Evolutionary conservation across 2,329 filamentous ascomycete species (phyloP).

Genomic region (Raffaelea deltoideospora): DNA sequence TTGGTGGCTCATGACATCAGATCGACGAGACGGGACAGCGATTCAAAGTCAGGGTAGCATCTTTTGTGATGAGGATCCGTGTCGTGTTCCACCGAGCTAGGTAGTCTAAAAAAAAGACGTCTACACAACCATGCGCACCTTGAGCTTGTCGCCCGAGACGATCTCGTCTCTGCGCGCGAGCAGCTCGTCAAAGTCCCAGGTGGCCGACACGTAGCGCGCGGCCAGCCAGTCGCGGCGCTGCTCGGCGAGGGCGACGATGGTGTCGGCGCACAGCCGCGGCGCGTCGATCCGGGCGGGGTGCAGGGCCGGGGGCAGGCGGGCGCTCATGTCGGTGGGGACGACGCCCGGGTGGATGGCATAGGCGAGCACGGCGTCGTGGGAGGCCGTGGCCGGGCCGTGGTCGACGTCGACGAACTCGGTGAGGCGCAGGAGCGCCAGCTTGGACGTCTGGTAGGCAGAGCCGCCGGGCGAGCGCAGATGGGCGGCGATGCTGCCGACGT

Average conservation of each 20-base stretch:
- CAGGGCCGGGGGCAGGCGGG: neutral
- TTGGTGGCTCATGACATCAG: too few species aligned
- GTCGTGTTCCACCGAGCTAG: too few species aligned
- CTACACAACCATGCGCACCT: slow-evolving; percentile 2
- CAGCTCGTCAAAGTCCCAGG: slow-evolving; percentile 32
- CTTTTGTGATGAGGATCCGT: too few species aligned
- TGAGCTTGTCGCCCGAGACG: slow-evolving; percentile 14
- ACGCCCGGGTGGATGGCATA: slow-evolving; percentile 29
- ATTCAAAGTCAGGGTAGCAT: too few species aligned
- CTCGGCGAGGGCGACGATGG: slow-evolving; percentile 25
- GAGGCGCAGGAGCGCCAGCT: slow-evolving; percentile 27
- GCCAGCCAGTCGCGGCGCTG: slow-evolving; percentile 27
- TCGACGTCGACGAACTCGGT: slow-evolving; percentile 28
- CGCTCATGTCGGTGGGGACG: slow-evolving; percentile 20
- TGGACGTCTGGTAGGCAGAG: slow-evolving; percentile 29
- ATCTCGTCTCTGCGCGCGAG: slow-evolving; percentile 24
- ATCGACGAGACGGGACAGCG: too few species aligned
- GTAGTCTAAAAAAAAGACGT: too few species aligned
- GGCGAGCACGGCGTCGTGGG: slow-evolving; percentile 23
- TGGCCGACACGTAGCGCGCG: slow-evolving; percentile 26
- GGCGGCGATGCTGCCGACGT: slow-evolving; percentile 23
- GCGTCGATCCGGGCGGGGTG: slow-evolving; percentile 16
- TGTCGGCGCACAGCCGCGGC: slow-evolving; percentile 24
- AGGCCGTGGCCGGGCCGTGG: slow-evolving; percentile 14
- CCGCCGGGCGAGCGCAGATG: slow-evolving; percentile 16